A percentile compares a stretch with the other conserved stretches of the same genome.
phyloP scores from a whole-genome alignment of 2,329 filamentous ascomycete genomes.

The Aspergillus sp. region DNA sequence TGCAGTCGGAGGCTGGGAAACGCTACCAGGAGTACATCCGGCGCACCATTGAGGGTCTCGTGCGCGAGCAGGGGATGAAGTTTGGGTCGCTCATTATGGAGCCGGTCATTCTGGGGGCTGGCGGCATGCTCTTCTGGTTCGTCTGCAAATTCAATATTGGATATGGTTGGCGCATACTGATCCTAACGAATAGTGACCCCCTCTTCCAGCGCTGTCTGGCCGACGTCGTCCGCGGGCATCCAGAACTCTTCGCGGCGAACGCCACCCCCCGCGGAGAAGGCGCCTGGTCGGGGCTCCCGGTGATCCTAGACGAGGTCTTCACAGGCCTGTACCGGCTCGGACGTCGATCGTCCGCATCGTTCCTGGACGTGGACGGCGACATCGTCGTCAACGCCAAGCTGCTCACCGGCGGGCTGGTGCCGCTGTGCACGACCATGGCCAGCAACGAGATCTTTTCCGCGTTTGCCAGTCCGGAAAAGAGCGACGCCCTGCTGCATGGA shows the following conservation, averaged over 20 bases:
- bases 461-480: slow-evolving; percentile 71
- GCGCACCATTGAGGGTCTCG: slow-evolving; percentile 53
- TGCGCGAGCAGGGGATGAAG: slow-evolving; percentile 56
- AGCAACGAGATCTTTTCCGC: slow-evolving; percentile 70
- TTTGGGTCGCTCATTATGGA: slow-evolving; percentile 80
- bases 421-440: slow-evolving; percentile 73
- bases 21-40: slow-evolving; percentile 62
- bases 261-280: slow-evolving; percentile 18
- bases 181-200: slow-evolving; percentile 62
- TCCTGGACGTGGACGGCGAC: slow-evolving; percentile 68
- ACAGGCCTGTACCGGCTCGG: slow-evolving; percentile 82
- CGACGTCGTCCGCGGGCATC: slow-evolving; percentile 61
- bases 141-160: too few relatives aligned
- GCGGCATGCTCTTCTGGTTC: slow-evolving; percentile 78
- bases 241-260: slow-evolving; percentile 53
- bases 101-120: slow-evolving; percentile 75
- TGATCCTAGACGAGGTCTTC: slow-evolving; percentile 86
- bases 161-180: not conserved
- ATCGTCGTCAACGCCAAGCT: slow-evolving; percentile 81
- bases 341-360: slow-evolving; percentile 66
- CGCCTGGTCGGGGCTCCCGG: slow-evolving; percentile 70
- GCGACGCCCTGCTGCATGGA: slow-evolving; percentile 75
- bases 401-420: slow-evolving; percentile 75
- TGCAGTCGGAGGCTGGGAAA: slow-evolving; percentile 45
- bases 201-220: slow-evolving; percentile 75